These are phyloP conservation scores for Psidium guajava DNA, from an alignment of 345 rosid genomes.

Conservation along the genomic window DNA sequence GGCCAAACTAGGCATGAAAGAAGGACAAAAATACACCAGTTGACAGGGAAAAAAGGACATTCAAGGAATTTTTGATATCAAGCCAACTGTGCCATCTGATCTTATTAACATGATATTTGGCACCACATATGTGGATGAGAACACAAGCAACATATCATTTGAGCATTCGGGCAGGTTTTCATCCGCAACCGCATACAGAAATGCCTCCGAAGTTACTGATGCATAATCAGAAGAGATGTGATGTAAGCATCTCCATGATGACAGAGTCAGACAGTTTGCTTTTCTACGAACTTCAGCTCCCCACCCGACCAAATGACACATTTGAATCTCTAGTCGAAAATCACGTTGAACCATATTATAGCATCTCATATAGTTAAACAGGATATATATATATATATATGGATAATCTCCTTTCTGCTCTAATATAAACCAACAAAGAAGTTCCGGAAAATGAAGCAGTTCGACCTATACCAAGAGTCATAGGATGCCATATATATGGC, in stretches of 20 bases:
- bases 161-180: slow-evolving; percentile 64
- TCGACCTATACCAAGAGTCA: neutral
- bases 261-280: neutral
- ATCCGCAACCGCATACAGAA: slow-evolving; percentile 77
- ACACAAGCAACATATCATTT: slow-evolving; percentile 59
- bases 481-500: neutral
- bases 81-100: slow-evolving; percentile 78
- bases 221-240: slow-evolving; percentile 22
- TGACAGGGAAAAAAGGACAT: slow-evolving; percentile 40
- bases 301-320: neutral
- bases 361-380: no score
- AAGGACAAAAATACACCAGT: neutral
- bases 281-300: neutral
- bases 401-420: no score
- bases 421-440: no score
- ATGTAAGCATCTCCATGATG: slow-evolving; percentile 5
- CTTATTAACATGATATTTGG: slow-evolving; percentile 51
- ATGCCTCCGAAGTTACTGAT: slow-evolving; percentile 90
- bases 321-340: no score
- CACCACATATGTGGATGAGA: slow-evolving; percentile 50
- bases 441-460: neutral
- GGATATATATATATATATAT: no score
- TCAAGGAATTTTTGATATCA: slow-evolving; percentile 71
- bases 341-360: neutral
- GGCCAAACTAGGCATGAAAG: neutral